These are phyloP conservation scores for Microsporum canis DNA, from an alignment of 2,329 filamentous ascomycete genomes.

Conservation along the genomic window DNA sequence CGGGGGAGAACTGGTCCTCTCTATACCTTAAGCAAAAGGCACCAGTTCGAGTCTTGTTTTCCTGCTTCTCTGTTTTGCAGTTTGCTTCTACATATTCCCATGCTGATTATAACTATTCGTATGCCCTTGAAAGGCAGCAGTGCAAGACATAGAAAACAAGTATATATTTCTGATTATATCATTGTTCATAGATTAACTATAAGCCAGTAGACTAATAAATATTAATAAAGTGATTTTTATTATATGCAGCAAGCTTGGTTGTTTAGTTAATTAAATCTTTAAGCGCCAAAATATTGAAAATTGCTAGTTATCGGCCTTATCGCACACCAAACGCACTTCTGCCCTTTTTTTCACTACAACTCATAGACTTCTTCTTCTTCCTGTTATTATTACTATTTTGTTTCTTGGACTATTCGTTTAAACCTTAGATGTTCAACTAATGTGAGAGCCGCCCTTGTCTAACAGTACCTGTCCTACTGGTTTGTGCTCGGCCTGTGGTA, in stretches of 20 bases:
- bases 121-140: background rate
- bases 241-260: background rate
- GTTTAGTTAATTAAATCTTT: background rate
- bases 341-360: background rate
- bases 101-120: background rate
- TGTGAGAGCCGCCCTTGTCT: background rate
- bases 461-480: background rate
- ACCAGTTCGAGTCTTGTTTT: background rate
- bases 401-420: background rate
- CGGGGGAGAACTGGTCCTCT: background rate
- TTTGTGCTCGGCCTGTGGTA: background rate
- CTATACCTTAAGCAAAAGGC: background rate
- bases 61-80: background rate
- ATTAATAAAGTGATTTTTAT: background rate
- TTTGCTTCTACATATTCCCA: background rate
- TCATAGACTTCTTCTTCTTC: background rate
- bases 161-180: background rate
- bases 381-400: background rate
- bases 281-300: background rate
- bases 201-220: background rate
- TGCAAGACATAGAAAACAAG: background rate
- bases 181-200: background rate
- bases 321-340: background rate
- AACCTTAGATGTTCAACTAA: background rate
- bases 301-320: conserved; percentile 3